Base-by-base conservation (phyloP, 129 eudicot species). In the Ambrosia artemisiifolia region DNA sequence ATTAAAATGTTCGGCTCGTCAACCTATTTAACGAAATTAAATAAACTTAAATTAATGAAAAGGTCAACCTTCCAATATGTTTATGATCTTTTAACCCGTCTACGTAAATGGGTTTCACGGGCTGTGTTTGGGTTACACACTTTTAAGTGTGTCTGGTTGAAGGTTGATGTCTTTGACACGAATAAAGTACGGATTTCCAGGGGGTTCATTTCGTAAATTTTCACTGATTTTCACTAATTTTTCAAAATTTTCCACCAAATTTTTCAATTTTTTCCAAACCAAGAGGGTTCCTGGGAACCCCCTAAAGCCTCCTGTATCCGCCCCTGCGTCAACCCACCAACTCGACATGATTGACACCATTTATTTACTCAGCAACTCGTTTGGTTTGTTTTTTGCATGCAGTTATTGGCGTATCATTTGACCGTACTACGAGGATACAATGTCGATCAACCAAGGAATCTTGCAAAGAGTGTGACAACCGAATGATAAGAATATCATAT, bases 401-500 rank as follows among this genome's bases (percentile, higher is more conserved):
- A 90, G 96, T 75, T 90, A 63, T 75, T 90, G 83, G 96, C 96
- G 3, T 90, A 87, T 80, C 96, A 90, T 72, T 75, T 90, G 6
- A 90, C 96, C 3, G 96, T 90, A 3, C 67, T 84, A 44, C 82
- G 96, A n/a, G 96, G 96, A 5, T 78, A 82, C 75, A 90, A 90
- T 70, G 96, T 90, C n/a, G 96, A 90, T 70, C 96, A 90, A 71
- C 96, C 96, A 46, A 85, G 96, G 51, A 90, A 90, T 75, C 87
- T 90, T 62, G 96, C 96, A 51, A 90, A 90, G 77, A 90, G 96
- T 47, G 96, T 90, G 72, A 90, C 96, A 43, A 90, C 96, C 4
- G 87, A 87, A 73, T 87, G 86, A 24, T 17, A 84, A 40, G 9
- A 66, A 3, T 34, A 28, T 5, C 13, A 34, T 12, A 2, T n/a